Conservation (phyloP, 352 stramenopile species). For the Globisporangium mamillatum region DNA sequence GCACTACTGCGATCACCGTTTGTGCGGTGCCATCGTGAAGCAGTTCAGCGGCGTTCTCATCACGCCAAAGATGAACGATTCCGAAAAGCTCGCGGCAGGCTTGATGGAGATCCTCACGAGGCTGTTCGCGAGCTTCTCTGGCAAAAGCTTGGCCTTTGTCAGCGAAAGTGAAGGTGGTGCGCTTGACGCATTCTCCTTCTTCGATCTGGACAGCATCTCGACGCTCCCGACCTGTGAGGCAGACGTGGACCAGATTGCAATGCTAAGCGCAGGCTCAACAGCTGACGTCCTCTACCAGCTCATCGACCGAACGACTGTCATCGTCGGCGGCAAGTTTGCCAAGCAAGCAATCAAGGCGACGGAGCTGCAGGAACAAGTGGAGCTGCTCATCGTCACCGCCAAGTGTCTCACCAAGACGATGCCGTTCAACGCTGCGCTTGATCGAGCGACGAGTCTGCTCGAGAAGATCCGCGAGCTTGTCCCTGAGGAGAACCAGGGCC, state of each 20-base stretch:
- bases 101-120: slow-evolving; percentile 58
- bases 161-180: not conserved
- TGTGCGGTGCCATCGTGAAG: slow-evolving; percentile 60
- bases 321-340: slow-evolving; percentile 50
- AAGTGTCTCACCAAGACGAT: slow-evolving; percentile 49
- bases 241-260: slow-evolving; percentile 27
- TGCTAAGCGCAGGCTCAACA: slow-evolving; percentile 36
- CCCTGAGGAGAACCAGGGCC: not conserved
- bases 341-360: slow-evolving; percentile 56
- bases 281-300: slow-evolving; percentile 57
- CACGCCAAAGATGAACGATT: slow-evolving; percentile 34
- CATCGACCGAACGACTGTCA: slow-evolving; percentile 54
- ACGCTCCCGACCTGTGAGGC: slow-evolving; percentile 27
- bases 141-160: slow-evolving; percentile 2
- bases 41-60: slow-evolving; percentile 62
- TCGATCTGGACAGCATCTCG: slow-evolving; percentile 36
- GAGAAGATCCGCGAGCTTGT: not conserved
- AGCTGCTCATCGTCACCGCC: slow-evolving; percentile 52
- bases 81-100: slow-evolving; percentile 35
- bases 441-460: slow-evolving; percentile 1
- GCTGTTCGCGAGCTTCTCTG: slow-evolving; percentile 35
- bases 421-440: slow-evolving; percentile 41
- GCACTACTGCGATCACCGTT: slow-evolving; percentile 42
- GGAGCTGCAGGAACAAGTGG: slow-evolving; percentile 48
- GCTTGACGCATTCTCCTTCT: slow-evolving; percentile 55